Evolutionary conservation across 163 green algal species (phyloP), one percentile per base, ranked within the genome.

Genomic region (Scenedesmus sp.): DNA sequence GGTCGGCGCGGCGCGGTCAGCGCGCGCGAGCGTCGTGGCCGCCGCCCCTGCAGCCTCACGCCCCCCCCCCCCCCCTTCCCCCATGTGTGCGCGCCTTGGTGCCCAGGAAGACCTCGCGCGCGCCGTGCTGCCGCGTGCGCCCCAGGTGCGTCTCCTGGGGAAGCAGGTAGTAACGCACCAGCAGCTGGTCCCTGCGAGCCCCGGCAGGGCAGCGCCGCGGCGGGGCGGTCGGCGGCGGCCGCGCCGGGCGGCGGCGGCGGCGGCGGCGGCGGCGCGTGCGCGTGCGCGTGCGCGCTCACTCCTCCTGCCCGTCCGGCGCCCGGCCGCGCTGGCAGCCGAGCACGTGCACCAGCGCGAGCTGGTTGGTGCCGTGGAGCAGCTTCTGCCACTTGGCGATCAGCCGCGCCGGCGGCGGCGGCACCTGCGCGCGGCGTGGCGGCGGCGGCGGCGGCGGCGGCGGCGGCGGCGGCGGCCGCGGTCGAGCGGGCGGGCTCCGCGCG

Each of bases 141-240:
- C 95, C 94, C 13, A 84, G 65, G 85, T 95, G 86, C 3, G 94
- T 98, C 10, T 97, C 87, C 85, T 98, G 90, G 0, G 95, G 92
- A 62, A 75, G 87, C 20, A 87, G 13, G 63, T 88, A 91, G 85
- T 94, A 98, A 26, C 76, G 83, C 76, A 77, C 70, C 34, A 70
- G 34, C 57, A 83, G 53, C 76, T 86, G 60, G 26, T 81, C 60
- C 64, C 80, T 62, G 48, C 74, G n/a, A n/a, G 14, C 26, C n/a
- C 13, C 50, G n/a, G 10, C 7, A 0, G 17, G 48, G 42, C 60
- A 54, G 31, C 33, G 26, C 18, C 31, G n/a, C n/a, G n/a, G n/a
- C n/a, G n/a, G n/a, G n/a, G n/a, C n/a, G n/a, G n/a, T n/a, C n/a
- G n/a, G n/a, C n/a, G n/a, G n/a, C n/a, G n/a, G n/a, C n/a, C n/a